Percentiles rank a stretch among this genome's conserved stretches.
phyloP scores from a whole-genome alignment of 1,139 yeast species.

The Saccharomyces pastorianus region DNA sequence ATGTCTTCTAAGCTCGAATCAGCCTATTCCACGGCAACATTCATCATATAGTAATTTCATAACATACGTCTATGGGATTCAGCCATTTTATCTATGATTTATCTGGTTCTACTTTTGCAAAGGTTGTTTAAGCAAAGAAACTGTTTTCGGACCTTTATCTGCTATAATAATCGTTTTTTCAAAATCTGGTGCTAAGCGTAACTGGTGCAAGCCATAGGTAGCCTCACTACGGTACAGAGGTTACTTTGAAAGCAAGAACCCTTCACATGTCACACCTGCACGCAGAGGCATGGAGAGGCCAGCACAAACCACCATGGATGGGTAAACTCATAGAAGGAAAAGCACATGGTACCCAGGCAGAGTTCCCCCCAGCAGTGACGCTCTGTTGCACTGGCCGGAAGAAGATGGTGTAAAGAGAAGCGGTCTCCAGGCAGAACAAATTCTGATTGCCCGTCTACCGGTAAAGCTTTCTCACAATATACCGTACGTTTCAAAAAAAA shows the following conservation, averaged over 20 bases:
- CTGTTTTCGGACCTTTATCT: not conserved
- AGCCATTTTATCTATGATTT: conserved; percentile 56
- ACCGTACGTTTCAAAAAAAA: not conserved
- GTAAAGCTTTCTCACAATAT: not conserved
- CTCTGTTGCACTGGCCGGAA: not conserved
- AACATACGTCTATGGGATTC: conserved; percentile 93
- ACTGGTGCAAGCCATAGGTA: not conserved
- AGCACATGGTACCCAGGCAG: not conserved
- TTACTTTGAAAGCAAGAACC: not conserved
- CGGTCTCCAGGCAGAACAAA: not conserved
- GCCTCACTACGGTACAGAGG: not conserved
- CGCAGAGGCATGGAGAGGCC: not conserved
- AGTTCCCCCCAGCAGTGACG: not conserved
- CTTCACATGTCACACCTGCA: not conserved
- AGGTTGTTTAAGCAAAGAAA: not conserved
- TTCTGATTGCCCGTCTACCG: not conserved
- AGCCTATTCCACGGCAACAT: not conserved
- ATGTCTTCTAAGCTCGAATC: not conserved
- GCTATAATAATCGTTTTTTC: not conserved
- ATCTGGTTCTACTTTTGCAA: conserved; percentile 6
- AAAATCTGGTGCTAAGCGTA: not conserved
- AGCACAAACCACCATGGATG: not conserved
- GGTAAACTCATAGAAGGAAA: not conserved
- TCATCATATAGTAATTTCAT: not conserved
- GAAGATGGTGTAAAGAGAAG: not conserved